Conservation (phyloP, 2,329 filamentous ascomycete species). For the Cladophialophora psammophila region DNA sequence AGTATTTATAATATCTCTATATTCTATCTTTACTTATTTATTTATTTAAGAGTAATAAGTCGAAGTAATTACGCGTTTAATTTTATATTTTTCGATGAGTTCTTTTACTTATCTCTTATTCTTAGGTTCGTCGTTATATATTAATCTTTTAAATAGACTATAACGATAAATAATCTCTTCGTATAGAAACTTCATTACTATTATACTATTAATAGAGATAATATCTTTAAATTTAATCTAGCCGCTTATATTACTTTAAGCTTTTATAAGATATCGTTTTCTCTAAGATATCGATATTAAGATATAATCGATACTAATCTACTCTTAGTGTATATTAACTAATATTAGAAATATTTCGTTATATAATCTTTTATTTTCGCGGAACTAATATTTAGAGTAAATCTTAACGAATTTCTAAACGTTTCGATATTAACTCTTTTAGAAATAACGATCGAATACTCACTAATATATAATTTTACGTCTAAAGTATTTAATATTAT, state of each 20-base stretch:
- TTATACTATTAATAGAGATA: no score
- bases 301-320: no score
- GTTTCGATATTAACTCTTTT: neutral
- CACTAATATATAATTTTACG: no score
- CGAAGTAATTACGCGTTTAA: neutral
- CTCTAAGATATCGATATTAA: no score
- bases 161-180: neutral
- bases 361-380: neutral
- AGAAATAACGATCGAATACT: no score
- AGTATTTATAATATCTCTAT: conserved; percentile 2
- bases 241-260: no score
- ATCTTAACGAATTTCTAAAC: neutral
- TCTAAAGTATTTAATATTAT: neutral
- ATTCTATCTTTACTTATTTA: neutral
- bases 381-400: neutral
- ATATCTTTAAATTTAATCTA: no score
- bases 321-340: no score
- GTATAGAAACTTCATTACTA: no score
- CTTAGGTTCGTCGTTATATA: neutral
- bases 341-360: no score
- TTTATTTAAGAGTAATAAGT: conserved; percentile 1
- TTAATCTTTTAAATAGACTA: neutral
- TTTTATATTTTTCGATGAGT: neutral
- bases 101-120: conserved; percentile 4
- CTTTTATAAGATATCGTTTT: no score